Percentiles rank a stretch among this genome's conserved stretches.
phyloP scores from a whole-genome alignment of 495 filamentous ascomycete genomes.

The Margaritispora aquatica region DNA sequence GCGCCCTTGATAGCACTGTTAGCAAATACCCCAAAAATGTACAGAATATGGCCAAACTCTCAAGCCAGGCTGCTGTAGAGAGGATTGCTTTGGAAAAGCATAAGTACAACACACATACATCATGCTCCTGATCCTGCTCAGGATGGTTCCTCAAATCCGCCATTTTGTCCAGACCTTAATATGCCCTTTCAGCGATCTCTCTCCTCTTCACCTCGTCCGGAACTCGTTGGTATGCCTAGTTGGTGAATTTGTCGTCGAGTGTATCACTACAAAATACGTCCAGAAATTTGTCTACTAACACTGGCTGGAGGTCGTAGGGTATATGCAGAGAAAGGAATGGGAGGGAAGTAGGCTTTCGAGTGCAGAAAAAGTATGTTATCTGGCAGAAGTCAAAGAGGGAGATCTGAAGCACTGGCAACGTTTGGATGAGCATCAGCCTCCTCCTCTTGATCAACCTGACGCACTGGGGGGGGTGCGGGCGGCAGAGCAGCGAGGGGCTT shows the following conservation, averaged over 20 bases:
- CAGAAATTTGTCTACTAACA: no score
- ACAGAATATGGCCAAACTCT: background rate
- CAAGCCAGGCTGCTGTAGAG: background rate
- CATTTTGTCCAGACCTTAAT: slow-evolving; percentile 28
- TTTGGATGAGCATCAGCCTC: slow-evolving; percentile 5
- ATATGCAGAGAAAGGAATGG: background rate
- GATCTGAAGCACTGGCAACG: background rate
- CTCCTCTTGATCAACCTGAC: no score
- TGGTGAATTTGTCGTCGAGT: background rate
- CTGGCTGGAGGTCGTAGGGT: background rate
- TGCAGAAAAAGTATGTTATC: background rate
- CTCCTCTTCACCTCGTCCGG: background rate
- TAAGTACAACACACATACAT: slow-evolving; percentile 23
- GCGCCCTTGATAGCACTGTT: slow-evolving; percentile 62
- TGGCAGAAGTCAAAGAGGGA: background rate
- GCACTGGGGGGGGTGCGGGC: no score
- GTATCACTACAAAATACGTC: no score
- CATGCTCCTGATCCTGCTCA: slow-evolving; percentile 34
- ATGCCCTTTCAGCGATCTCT: background rate
- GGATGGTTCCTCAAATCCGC: slow-evolving; percentile 25
- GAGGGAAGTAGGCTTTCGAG: background rate
- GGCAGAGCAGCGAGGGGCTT: slow-evolving; percentile 4
- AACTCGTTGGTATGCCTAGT: background rate
- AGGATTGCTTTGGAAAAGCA: no score
- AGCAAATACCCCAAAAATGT: no score